A percentile compares a stretch with the other conserved stretches of the same genome.
Conservation (phyloP, 306 rosid genomes). For the Trichosanthes cucumerina region DNA sequence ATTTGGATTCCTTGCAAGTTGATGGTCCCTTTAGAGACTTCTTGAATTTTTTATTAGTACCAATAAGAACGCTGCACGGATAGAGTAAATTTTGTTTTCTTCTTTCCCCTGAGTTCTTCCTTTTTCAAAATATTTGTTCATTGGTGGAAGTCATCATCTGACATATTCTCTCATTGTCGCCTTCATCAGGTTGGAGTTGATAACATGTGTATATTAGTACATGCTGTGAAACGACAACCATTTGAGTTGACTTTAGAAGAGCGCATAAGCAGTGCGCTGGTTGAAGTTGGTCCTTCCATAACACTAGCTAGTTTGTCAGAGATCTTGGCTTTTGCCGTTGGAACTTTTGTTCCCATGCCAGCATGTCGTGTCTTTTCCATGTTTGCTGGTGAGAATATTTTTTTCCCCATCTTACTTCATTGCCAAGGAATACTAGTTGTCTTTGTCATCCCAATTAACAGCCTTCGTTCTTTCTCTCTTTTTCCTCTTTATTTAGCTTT, state of each 20-base stretch:
- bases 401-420: background rate
- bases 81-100: background rate
- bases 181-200: constrained; percentile 85
- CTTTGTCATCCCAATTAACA: background rate
- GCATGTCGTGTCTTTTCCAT: constrained; percentile 98
- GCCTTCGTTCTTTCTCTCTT: constrained; percentile 3
- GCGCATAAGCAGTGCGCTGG: constrained; percentile 70
- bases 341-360: constrained; percentile 89
- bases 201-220: constrained; percentile 95
- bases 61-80: background rate
- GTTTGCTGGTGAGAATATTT: constrained; percentile 67
- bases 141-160: constrained; percentile 5
- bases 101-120: background rate
- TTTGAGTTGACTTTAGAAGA: constrained; percentile 57
- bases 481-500: constrained; percentile 38
- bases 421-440: background rate
- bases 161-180: constrained; percentile 19
- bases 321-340: constrained; percentile 93
- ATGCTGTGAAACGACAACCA: constrained; percentile 83
- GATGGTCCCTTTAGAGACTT: background rate
- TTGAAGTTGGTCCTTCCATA: constrained; percentile 94
- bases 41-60: background rate
- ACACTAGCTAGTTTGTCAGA: constrained; percentile 87
- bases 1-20: background rate
- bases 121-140: background rate